Conservation (phyloP, 371 early-diverging fungal species). For the Mucor piriformis region DNA sequence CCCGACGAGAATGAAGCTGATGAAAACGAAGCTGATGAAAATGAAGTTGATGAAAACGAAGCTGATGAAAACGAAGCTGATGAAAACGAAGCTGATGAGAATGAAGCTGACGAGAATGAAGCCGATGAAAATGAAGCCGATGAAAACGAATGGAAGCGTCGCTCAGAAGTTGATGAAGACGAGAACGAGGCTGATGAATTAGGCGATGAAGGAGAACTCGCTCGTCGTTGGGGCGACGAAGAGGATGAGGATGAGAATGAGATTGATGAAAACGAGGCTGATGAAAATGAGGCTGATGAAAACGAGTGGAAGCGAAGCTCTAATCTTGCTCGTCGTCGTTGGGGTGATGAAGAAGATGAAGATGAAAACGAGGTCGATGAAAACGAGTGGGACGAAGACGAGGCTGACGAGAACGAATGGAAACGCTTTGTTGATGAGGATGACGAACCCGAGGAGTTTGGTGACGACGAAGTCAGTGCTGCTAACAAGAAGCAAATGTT, state of each 20-base stretch:
- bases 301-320: neutral
- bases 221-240: neutral
- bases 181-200: neutral
- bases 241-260: conserved; percentile 5
- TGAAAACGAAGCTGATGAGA: neutral
- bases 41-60: conserved; percentile 5
- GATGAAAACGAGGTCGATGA: conserved; percentile 6
- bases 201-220: neutral
- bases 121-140: conserved; percentile 2
- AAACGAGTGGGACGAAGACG: neutral
- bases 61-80: conserved; percentile 4
- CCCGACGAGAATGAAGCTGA: neutral
- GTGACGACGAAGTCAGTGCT: neutral
- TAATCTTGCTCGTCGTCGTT: neutral
- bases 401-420: neutral
- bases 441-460: neutral
- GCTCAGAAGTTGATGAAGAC: neutral
- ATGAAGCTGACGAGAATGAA: conserved; percentile 1
- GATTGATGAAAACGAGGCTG: neutral
- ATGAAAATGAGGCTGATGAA: conserved; percentile 2
- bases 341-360: conserved; percentile 2
- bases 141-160: neutral
- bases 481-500: neutral
- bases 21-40: conserved; percentile 12
- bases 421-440: neutral